Evolutionary conservation across 2,329 filamentous ascomycete genomes (phyloP).

Genomic region (Pseudocercospora eumusae): DNA sequence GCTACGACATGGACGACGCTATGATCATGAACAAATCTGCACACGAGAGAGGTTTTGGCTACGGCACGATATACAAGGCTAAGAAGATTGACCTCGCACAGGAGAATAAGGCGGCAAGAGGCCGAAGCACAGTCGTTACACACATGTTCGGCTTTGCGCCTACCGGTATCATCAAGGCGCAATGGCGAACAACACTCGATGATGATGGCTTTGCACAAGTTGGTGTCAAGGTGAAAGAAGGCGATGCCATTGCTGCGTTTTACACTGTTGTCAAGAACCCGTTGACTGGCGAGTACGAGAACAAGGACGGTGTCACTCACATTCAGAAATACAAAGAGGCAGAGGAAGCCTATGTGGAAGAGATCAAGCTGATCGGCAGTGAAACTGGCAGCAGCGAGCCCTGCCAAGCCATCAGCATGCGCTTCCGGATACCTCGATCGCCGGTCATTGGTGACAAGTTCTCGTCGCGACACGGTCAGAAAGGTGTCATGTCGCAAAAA

Average conservation of each 20-base stretch:
- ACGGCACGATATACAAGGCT: conserved; percentile 97
- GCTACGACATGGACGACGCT: conserved; percentile 99
- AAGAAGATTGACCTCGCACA: conserved; percentile 88
- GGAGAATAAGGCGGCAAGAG: conserved; percentile 59
- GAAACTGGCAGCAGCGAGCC: conserved; percentile 80
- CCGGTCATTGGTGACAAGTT: conserved; percentile 98
- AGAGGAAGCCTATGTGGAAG: conserved; percentile 86
- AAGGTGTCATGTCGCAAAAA: conserved; percentile 94
- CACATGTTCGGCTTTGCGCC: conserved; percentile 93
- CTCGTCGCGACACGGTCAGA: conserved; percentile 96
- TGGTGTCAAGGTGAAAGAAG: conserved; percentile 74
- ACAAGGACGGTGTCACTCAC: conserved; percentile 81
- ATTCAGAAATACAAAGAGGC: conserved; percentile 93
- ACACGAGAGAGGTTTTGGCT: conserved; percentile 91
- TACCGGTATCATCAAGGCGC: conserved; percentile 68
- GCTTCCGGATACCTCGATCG: conserved; percentile 84
- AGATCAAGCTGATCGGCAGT: conserved; percentile 84
- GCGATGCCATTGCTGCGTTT: conserved; percentile 84
- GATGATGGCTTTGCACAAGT: conserved; percentile 83
- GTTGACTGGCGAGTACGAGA: conserved; percentile 72
- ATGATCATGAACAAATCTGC: conserved; percentile 99
- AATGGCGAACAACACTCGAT: conserved; percentile 73
- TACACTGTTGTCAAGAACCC: conserved; percentile 80
- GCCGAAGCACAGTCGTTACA: conserved; percentile 61
- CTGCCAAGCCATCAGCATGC: conserved; percentile 85